Evolutionary conservation across 2,329 filamentous ascomycete species (phyloP).

Genomic region (Pseudocercospora fijiensis): DNA sequence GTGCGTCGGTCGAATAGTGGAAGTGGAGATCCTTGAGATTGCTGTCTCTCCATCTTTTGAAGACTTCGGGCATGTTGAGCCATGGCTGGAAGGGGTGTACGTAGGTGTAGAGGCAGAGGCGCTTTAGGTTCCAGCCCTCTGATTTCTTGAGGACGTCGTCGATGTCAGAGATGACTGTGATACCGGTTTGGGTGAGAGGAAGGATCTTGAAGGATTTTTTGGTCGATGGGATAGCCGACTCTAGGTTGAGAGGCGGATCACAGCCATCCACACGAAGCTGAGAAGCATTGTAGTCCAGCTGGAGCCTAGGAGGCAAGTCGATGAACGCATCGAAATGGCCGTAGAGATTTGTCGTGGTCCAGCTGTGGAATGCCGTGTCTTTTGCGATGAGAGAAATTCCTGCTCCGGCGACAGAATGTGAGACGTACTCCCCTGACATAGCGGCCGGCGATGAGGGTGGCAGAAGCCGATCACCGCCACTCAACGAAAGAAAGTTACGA

Average conservation of each 20-base stretch:
- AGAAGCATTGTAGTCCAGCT: not conserved
- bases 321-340: constrained; percentile 11
- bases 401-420: not conserved
- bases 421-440: not conserved
- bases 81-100: constrained; percentile 24
- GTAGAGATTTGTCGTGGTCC: constrained; percentile 5
- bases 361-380: not conserved
- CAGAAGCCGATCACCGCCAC: not conserved
- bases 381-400: not conserved
- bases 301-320: not conserved
- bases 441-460: not conserved
- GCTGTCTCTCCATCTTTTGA: constrained; percentile 12
- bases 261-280: not conserved
- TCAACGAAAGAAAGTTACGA: not conserved
- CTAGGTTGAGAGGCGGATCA: not conserved
- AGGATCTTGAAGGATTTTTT: not conserved
- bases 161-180: constrained; percentile 31
- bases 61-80: constrained; percentile 26
- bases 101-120: constrained; percentile 23
- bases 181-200: constrained; percentile 21
- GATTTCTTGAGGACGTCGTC: constrained; percentile 31
- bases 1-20: constrained; percentile 31
- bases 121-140: constrained; percentile 30
- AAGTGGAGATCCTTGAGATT: constrained; percentile 25
- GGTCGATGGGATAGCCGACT: not conserved